Percentiles rank a stretch among this genome's conserved stretches.
These are phyloP conservation scores for Xylaria sp. DNA, from an alignment of 2,329 filamentous ascomycete genomes.

Conservation along the genomic window DNA sequence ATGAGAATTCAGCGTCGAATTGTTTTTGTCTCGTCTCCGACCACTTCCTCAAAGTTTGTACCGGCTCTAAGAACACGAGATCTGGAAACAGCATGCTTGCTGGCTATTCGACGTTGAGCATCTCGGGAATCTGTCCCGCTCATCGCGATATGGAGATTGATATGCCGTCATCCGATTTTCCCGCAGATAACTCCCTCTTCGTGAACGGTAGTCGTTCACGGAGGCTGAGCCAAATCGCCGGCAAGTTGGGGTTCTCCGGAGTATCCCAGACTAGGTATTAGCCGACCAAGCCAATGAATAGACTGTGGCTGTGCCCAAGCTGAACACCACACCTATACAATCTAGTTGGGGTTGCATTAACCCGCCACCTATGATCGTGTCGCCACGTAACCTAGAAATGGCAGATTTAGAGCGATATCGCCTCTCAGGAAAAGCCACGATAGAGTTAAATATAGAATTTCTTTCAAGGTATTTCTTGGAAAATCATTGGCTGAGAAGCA, in stretches of 20 bases:
- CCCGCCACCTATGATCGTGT: constrained; percentile 9
- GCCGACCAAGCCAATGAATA: neutral
- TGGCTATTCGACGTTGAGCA: no score
- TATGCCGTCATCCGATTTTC: neutral
- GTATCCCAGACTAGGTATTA: neutral
- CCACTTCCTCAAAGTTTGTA: neutral
- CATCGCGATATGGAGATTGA: neutral
- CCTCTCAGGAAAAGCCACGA: neutral
- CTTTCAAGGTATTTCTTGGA: neutral
- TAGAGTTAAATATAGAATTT: constrained; percentile 23
- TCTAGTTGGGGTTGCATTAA: constrained; percentile 9
- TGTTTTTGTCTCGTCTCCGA: no score
- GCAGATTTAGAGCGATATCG: neutral
- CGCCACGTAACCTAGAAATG: neutral
- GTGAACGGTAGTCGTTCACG: neutral
- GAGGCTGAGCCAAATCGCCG: neutral
- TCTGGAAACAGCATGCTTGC: no score
- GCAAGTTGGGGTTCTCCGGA: constrained; percentile 15
- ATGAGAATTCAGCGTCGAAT: neutral
- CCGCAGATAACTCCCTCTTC: neutral
- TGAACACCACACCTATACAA: neutral
- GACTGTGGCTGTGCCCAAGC: constrained; percentile 19
- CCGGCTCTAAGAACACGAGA: neutral
- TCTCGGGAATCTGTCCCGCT: no score
- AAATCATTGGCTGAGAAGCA: constrained; percentile 2